Conservation (phyloP, 1,139 yeast genomes). For the Suhomyces coccinellae region DNA sequence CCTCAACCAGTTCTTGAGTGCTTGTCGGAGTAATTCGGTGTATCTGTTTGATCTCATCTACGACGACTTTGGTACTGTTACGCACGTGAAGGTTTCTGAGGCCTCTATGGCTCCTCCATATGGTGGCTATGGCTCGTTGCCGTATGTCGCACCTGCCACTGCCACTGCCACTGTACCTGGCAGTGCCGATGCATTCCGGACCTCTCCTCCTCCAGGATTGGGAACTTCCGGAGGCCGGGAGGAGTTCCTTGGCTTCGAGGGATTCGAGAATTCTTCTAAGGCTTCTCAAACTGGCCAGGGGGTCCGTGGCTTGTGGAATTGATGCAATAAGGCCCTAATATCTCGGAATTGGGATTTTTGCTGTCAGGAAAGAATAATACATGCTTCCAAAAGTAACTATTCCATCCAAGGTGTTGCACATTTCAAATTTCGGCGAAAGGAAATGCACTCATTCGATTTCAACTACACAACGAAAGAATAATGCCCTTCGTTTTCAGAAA, state of each 20-base stretch:
- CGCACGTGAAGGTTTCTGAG: slow-evolving; percentile 38
- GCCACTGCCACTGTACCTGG: neutral
- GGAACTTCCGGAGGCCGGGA: slow-evolving; percentile 3
- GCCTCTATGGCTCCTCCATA: neutral
- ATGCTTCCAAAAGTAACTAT: no score
- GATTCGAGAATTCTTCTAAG: neutral
- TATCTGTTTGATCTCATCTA: slow-evolving; percentile 46
- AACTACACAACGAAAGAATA: no score
- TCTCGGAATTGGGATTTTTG: no score
- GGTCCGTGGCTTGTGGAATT: slow-evolving; percentile 10
- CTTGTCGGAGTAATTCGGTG: slow-evolving; percentile 30
- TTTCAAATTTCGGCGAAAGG: no score
- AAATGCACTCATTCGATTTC: no score
- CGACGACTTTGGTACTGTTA: slow-evolving; percentile 50
- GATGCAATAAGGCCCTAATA: neutral
- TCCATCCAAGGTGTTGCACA: no score
- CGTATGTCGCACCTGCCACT: neutral
- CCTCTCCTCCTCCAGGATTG: slow-evolving; percentile 9
- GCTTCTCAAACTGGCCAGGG: neutral
- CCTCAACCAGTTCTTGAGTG: slow-evolving; percentile 44
- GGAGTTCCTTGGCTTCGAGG: slow-evolving; percentile 6
- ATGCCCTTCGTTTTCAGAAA: no score
- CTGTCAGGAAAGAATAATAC: no score
- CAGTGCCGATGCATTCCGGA: slow-evolving; percentile 1
- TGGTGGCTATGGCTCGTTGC: slow-evolving; percentile 1